Conservation (phyloP, 768 basidiomycete species). For the Pulveroboletus frians region DNA sequence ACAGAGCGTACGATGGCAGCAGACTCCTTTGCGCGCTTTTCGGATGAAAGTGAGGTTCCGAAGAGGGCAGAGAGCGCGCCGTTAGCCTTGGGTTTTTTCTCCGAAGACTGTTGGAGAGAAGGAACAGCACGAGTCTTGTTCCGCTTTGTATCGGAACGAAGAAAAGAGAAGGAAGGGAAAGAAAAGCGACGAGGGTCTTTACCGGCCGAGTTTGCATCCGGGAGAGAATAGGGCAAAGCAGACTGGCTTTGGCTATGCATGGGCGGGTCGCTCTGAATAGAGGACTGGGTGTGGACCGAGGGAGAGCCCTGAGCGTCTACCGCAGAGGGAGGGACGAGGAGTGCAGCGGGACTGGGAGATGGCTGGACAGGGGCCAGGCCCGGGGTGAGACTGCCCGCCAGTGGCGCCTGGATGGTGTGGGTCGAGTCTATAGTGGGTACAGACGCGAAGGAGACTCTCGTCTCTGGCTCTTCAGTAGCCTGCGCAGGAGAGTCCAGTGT, state of each 20-base stretch:
- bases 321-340: conserved; percentile 18
- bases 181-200: conserved; percentile 42
- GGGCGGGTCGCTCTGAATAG: conserved; percentile 12
- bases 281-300: conserved; percentile 14
- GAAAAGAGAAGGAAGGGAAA: conserved; percentile 42
- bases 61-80: conserved; percentile 31
- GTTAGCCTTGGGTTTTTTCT: conserved; percentile 37
- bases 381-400: not conserved
- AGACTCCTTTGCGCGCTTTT: conserved; percentile 58
- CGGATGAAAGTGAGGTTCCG: conserved; percentile 34
- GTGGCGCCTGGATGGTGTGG: conserved; percentile 21
- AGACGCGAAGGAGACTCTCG: conserved; percentile 18
- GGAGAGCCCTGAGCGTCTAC: conserved; percentile 2
- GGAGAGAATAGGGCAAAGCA: conserved; percentile 21
- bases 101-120: conserved; percentile 18
- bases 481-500: not conserved
- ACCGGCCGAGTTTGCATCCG: conserved; percentile 1
- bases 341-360: conserved; percentile 13
- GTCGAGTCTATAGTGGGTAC: conserved; percentile 20
- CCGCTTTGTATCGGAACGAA: conserved; percentile 33
- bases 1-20: conserved; percentile 61
- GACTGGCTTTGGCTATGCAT: conserved; percentile 28
- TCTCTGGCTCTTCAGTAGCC: not conserved
- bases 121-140: conserved; percentile 13
- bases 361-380: conserved; percentile 3